Percentiles rank a stretch among this genome's conserved stretches.
Evolutionary conservation across 2,329 filamentous ascomycete species (phyloP).

Genomic region (Pestalotiopsis sp.): DNA sequence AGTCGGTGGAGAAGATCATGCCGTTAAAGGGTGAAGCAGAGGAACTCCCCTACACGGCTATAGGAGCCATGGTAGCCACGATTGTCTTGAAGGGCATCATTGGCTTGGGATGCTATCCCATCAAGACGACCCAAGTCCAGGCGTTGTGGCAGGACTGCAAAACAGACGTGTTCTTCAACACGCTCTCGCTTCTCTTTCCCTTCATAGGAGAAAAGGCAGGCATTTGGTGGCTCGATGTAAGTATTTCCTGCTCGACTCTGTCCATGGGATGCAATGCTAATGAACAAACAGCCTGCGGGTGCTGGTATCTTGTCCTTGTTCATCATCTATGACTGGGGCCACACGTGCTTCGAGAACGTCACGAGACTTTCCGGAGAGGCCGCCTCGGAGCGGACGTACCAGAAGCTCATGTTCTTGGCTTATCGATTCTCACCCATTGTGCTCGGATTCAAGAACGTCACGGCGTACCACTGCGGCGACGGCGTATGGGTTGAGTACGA

Average conservation of each 20-base stretch:
- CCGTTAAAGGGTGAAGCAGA: conserved; percentile 48
- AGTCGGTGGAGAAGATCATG: conserved; percentile 60
- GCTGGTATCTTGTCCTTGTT: conserved; percentile 65
- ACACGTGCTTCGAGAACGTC: conserved; percentile 62
- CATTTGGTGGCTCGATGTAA: conserved; percentile 69
- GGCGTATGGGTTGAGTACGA: conserved; percentile 66
- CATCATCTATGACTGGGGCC: conserved; percentile 71
- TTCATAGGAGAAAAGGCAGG: conserved; percentile 60
- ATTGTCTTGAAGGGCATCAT: conserved; percentile 63
- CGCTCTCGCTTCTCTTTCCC: conserved; percentile 63
- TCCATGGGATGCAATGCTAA: not conserved
- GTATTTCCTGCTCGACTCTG: not conserved
- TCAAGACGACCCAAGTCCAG: conserved; percentile 67
- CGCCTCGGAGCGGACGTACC: conserved; percentile 50
- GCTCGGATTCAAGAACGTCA: conserved; percentile 55
- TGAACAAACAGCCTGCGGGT: conserved; percentile 44
- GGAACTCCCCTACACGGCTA: conserved; percentile 53
- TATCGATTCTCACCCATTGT: conserved; percentile 58
- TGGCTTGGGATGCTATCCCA: conserved; percentile 58
- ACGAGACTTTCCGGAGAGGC: conserved; percentile 61
- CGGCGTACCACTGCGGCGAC: conserved; percentile 64
- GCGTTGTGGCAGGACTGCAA: conserved; percentile 66
- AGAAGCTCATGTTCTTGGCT: conserved; percentile 62
- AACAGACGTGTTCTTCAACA: conserved; percentile 67
- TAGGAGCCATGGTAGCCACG: conserved; percentile 59